Evolutionary conservation across 371 early-diverging fungal species (phyloP), one percentile per base, ranked within the genome.

Genomic region (Rhizomucor pusillus): DNA sequence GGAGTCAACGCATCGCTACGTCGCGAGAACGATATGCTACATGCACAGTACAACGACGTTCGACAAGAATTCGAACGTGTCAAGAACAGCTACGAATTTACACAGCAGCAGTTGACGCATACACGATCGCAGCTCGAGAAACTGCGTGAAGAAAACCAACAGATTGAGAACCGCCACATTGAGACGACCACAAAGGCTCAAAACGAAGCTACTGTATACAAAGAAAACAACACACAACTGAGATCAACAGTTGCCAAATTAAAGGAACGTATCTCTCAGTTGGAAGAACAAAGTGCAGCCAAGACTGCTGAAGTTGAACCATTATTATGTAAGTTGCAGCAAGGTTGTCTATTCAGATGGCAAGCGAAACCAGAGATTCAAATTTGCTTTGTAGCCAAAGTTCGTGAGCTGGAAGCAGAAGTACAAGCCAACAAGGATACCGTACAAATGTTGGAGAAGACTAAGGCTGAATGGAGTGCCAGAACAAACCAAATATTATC

Each of bases 1-100:
- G 54, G 60, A 29, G 51, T 65, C 14, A 60, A 49, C 36, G 50
- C 60, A 0, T 60, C 60, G 1, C 22, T 65, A 19, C 57, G 60
- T 5, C 56, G 57, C 43, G 65, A 65, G 12, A 60, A 60, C 25
- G 65, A 65, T 16, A 16, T 65, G 6, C 49, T 56, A 23, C 60
- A 60, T 16, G 52, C 57, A 4, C 50, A 56, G 36, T 47, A 47
- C 18, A 52, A 35, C n/a, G 65, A 65, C 12, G 55, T 54, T 12
- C 48, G 16, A 7, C 43, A 60, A 47, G 48, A 43, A 12, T 54
- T 56, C 34, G 45, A 65, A 5, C 50, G 57, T 3, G 54, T 57
- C 2, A 52, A 50, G 12, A 18, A 50, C 12, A 57, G 60, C 34
- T 45, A 53, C n/a, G 65, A 65, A 39, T 57, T 57, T 35, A 57